Evolutionary conservation across 2,329 filamentous ascomycete genomes (phyloP).

Genomic region (Didymella glomerata): DNA sequence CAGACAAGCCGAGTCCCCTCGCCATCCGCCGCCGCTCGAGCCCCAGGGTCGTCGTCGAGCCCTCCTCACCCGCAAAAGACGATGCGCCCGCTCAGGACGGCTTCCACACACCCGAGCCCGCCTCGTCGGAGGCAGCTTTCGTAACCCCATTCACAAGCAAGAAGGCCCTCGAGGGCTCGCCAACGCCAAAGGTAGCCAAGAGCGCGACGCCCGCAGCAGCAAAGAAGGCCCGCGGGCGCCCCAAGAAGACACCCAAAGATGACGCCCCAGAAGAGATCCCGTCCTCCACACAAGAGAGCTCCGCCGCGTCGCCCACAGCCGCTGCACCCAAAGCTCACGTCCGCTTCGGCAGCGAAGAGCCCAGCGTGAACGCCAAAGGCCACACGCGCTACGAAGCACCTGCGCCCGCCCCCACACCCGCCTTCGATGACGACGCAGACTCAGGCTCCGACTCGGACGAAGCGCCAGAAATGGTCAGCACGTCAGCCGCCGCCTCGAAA

Average conservation of each 20-base stretch:
- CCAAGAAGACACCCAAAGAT: constrained; percentile 24
- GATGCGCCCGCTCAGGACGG: constrained; percentile 24
- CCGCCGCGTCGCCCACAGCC: constrained; percentile 24
- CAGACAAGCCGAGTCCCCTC: constrained; percentile 21
- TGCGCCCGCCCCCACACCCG: not conserved
- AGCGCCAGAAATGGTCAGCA: constrained; percentile 50
- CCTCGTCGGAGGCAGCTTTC: constrained; percentile 29
- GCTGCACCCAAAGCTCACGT: constrained; percentile 35
- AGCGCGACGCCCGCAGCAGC: constrained; percentile 27
- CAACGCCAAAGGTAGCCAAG: constrained; percentile 33
- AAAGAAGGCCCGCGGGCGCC: constrained; percentile 29
- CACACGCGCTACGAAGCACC: constrained; percentile 24
- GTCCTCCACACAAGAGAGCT: constrained; percentile 41
- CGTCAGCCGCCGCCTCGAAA: constrained; percentile 41
- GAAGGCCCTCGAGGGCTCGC: constrained; percentile 32
- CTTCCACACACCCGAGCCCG: constrained; percentile 37
- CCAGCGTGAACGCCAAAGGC: constrained; percentile 27
- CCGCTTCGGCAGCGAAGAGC: constrained; percentile 51
- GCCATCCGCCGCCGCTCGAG: constrained; percentile 36
- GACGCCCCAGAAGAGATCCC: constrained; percentile 36
- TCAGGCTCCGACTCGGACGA: constrained; percentile 48
- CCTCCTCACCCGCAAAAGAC: not conserved
- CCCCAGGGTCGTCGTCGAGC: constrained; percentile 36
- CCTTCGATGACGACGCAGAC: constrained; percentile 21
- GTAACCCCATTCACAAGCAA: constrained; percentile 37